A percentile compares a stretch with the other conserved stretches of the same genome.
Conservation (phyloP, 192 early-diverging fungal species). For the Podila horticola region DNA sequence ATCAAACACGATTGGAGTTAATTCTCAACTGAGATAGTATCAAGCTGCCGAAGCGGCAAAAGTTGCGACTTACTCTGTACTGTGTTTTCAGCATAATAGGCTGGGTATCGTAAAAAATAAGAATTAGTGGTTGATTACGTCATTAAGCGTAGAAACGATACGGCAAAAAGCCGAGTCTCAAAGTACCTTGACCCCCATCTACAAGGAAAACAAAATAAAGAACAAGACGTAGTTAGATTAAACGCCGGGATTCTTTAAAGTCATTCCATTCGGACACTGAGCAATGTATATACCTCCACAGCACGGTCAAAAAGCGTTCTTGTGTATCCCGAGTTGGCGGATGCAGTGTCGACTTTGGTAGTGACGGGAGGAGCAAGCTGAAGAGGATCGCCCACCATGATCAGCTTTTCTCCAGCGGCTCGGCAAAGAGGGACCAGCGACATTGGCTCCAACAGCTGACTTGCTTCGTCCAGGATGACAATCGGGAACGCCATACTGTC, state of each 20-base stretch:
- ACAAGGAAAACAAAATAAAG: neutral
- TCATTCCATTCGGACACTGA: no score
- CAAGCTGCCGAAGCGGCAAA: no score
- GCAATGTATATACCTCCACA: constrained; percentile 55
- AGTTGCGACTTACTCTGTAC: constrained; percentile 61
- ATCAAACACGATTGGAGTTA: no score
- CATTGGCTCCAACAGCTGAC: constrained; percentile 90
- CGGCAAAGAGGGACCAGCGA: constrained; percentile 81
- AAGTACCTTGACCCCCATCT: constrained; percentile 53
- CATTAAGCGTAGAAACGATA: neutral
- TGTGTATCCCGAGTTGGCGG: constrained; percentile 71
- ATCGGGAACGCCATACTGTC: neutral
- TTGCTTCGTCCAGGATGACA: constrained; percentile 88
- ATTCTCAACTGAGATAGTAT: no score
- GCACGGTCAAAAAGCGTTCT: constrained; percentile 87
- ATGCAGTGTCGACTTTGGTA: constrained; percentile 52
- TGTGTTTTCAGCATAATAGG: constrained; percentile 76
- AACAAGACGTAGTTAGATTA: neutral
- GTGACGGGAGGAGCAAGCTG: constrained; percentile 89
- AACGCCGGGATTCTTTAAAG: no score
- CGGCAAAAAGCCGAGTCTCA: neutral
- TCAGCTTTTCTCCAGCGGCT: constrained; percentile 65
- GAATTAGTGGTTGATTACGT: no score
- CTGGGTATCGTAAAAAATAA: neutral
- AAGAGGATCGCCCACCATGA: constrained; percentile 90